Base-by-base conservation (phyloP, 1,139 yeast species). In the Debaryomyces fabryi region DNA sequence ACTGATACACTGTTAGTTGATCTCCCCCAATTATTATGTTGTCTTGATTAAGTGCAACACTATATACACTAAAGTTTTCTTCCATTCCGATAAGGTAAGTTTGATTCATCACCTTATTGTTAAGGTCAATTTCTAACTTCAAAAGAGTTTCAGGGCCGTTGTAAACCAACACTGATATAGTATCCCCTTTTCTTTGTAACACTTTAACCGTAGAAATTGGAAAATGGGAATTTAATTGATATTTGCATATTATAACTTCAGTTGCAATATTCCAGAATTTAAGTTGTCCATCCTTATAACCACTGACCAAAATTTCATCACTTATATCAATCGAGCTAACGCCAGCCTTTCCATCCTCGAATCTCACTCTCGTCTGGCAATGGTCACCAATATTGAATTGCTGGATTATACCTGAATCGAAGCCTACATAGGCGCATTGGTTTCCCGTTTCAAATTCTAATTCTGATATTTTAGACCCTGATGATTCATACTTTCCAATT, bases 391-490 rank as follows among this genome's bases (percentile, higher is more conserved):
- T 49, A 48, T 67, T 57, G 47, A 60, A 60, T 38, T 56, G 55
- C 42, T 63, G 61, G 34, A 83, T 53, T 0, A 56, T 57, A 0
- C 86, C 86, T 49, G 76, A 68, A 15, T 64, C 67, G 58, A 81
- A 80, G 0, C 84, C 86, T 0, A 74, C 65, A 25, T 58, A 57
- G 38, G 63, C 49, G 35, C 50, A 51, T 67, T 39, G 57, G 15
- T 74, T 78, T 8, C 57, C 58, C 1, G 79, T 51, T 45, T 59
- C 65, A 43, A 53, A 57, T 39, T 60, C 58, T 7, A 47, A 42
- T 4, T 45, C 42, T 15, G 42, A 45, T 16, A 23, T 20, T 46
- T 49, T 33, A 42, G 30, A 13, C 46, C 49, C 47, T 32, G 46
- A 4, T 3, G 38, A 40, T 6, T 36, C 40, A 8, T 48, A 39